Conservation (phyloP, 441 rosid genomes). For the Brassica balearica region DNA sequence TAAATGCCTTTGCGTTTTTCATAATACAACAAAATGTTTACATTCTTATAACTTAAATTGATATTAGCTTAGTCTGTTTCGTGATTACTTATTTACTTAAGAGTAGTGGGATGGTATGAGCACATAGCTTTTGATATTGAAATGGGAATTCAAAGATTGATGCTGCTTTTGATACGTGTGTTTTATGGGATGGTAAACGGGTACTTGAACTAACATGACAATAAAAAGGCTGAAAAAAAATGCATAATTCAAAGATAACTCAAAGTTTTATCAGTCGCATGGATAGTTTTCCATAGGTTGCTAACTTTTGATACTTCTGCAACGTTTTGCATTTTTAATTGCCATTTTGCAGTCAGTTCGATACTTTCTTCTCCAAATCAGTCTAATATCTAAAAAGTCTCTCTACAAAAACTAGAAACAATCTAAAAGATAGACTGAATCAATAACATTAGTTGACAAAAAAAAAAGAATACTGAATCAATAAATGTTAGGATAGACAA, state of each 20-base stretch:
- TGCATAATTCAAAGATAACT: too few relatives aligned
- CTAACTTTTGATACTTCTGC: too few relatives aligned
- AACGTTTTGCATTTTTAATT: too few relatives aligned
- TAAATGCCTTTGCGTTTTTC: constrained; percentile 6
- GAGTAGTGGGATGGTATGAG: constrained; percentile 1
- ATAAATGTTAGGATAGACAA: not conserved
- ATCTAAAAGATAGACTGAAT: too few relatives aligned
- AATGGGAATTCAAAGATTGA: constrained; percentile 11
- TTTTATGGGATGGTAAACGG: not conserved
- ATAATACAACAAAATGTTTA: not conserved
- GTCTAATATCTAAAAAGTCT: too few relatives aligned
- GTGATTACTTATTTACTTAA: not conserved
- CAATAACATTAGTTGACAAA: too few relatives aligned
- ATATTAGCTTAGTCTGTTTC: constrained; percentile 4
- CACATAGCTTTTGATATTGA: not conserved
- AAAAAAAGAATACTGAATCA: not conserved
- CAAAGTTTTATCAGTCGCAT: too few relatives aligned
- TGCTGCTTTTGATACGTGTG: constrained; percentile 10
- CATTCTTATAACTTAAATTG: not conserved
- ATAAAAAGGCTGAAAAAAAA: not conserved
- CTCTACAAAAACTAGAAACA: too few relatives aligned
- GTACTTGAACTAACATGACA: not conserved
- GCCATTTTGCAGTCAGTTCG: too few relatives aligned
- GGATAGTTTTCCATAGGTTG: too few relatives aligned
- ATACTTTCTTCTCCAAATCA: too few relatives aligned